Evolutionary conservation across 2,329 filamentous ascomycete species (phyloP).

Genomic region (Fusarium verrucosum): DNA sequence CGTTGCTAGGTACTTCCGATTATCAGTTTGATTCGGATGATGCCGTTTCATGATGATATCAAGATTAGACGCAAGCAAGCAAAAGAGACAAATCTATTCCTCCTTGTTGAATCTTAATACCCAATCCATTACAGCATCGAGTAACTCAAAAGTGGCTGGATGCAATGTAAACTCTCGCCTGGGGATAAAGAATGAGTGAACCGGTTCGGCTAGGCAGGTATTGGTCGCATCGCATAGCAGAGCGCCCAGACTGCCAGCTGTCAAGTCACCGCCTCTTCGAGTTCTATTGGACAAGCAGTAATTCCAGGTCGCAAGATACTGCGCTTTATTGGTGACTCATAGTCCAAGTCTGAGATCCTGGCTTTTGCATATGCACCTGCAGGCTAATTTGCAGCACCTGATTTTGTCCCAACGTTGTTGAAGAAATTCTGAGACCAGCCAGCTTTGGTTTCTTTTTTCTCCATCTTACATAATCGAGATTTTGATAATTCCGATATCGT

Average conservation of each 20-base stretch:
- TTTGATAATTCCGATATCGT: neutral
- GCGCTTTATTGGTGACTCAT: slow-evolving; percentile 27
- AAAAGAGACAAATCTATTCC: too few species aligned
- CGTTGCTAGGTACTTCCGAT: neutral
- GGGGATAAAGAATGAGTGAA: slow-evolving; percentile 18
- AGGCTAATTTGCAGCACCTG: neutral
- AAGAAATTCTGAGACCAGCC: slow-evolving; percentile 14
- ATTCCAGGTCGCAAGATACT: slow-evolving; percentile 8
- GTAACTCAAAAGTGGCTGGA: slow-evolving; percentile 14
- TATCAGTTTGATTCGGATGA: neutral
- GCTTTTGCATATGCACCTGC: slow-evolving; percentile 17
- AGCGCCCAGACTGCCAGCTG: slow-evolving; percentile 35
- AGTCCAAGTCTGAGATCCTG: slow-evolving; percentile 1
- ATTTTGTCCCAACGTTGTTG: neutral
- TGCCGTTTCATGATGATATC: neutral
- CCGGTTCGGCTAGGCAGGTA: slow-evolving; percentile 16
- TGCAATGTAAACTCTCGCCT: slow-evolving; percentile 3
- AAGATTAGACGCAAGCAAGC: too few species aligned
- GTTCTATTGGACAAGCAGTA: slow-evolving; percentile 21
- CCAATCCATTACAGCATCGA: neutral
- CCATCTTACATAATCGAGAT: neutral
- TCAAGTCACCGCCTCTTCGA: slow-evolving; percentile 24
- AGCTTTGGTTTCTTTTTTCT: neutral
- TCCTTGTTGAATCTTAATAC: neutral
- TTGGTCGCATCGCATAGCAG: slow-evolving; percentile 16